Base-by-base conservation (phyloP, 1,284 basidiomycete genomes). In the Ceratobasidium sp. region DNA sequence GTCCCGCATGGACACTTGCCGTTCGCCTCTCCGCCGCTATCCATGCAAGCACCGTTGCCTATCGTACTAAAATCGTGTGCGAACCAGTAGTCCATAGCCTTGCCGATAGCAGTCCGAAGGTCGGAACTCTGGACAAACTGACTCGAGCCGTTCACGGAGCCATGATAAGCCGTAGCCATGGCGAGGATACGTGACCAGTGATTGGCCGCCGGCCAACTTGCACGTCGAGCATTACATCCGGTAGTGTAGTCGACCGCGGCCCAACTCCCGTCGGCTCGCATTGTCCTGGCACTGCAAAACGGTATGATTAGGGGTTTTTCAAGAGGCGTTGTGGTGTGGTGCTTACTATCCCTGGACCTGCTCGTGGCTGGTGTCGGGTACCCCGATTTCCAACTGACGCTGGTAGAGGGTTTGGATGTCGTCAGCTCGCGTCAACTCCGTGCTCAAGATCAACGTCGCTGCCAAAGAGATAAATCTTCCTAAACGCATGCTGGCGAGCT, bases 41-140 rank as follows among this genome's bases (percentile, higher is more conserved):
- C 88, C 38, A 92, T 82, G 81, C 91, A 93, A 55, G 73, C 64
- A 27, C 73, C 73, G 23, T 76, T 67, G 18, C 84, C 86, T 3
- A 83, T 80, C 54, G 86, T 85, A 4, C 86, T 87, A 81, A 89
- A 91, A 82, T 92, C 91, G 75, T 88, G 88, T 4, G 80, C 81
- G 79, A 92, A 92, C 91, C 91, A 93, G 80, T 86, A 92, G 78
- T 89, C 85, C 88, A 92, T 90, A 0, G 88, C 90, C 3, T 82
- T 81, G 18, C 85, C 86, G 18, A 89, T 88, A 0, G 87, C 85
- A 10, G 81, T 77, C n/a, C 87, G 84, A 5, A 91, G 79, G 0
- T 82, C 78, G 1, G 85, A 67, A 79, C 86, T 83, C 54, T 86
- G 84, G 7, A 87, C 86, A 79, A 86, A 89, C 33, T 74, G 46